Evolutionary conservation across 495 filamentous ascomycete species (phyloP).

Genomic region (Aspergillus affinis): DNA sequence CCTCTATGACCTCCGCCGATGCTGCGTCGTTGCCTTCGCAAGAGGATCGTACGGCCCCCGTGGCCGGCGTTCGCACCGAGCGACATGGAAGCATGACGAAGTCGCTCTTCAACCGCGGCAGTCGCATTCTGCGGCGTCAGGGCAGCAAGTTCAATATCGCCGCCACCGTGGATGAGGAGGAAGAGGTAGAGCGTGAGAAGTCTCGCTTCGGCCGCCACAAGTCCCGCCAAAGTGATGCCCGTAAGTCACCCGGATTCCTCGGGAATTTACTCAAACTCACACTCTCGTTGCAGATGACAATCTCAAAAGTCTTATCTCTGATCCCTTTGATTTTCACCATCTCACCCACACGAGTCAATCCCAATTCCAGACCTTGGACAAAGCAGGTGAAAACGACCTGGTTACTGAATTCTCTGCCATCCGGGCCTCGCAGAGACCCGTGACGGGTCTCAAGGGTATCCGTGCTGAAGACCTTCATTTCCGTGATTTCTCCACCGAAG

Average conservation of each 20-base stretch:
- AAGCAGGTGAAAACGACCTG: conserved; percentile 58
- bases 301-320: conserved; percentile 63
- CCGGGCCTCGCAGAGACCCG: conserved; percentile 64
- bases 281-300: conserved; percentile 30
- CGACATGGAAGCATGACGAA: conserved; percentile 42
- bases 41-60: conserved; percentile 36
- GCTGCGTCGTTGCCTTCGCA: conserved; percentile 23
- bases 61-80: conserved; percentile 32
- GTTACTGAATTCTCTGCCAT: conserved; percentile 67
- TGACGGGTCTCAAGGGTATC: conserved; percentile 60
- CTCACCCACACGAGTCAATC: conserved; percentile 72
- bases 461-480: conserved; percentile 64
- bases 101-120: conserved; percentile 47
- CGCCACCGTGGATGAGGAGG: conserved; percentile 47
- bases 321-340: conserved; percentile 87
- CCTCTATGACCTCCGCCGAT: conserved; percentile 42
- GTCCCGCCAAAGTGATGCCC: conserved; percentile 29
- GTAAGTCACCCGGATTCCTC: conserved; percentile 29
- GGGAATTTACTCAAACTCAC: neutral
- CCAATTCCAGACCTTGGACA: conserved; percentile 59
- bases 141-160: conserved; percentile 53
- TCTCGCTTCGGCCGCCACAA: conserved; percentile 33
- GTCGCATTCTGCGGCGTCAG: conserved; percentile 52
- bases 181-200: conserved; percentile 39
- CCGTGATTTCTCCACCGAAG: conserved; percentile 59